Percentiles rank a stretch among this genome's conserved stretches.
phyloP scores from a whole-genome alignment of 805 yeast genomes.

The Sugiyamaella mastotermitis region DNA sequence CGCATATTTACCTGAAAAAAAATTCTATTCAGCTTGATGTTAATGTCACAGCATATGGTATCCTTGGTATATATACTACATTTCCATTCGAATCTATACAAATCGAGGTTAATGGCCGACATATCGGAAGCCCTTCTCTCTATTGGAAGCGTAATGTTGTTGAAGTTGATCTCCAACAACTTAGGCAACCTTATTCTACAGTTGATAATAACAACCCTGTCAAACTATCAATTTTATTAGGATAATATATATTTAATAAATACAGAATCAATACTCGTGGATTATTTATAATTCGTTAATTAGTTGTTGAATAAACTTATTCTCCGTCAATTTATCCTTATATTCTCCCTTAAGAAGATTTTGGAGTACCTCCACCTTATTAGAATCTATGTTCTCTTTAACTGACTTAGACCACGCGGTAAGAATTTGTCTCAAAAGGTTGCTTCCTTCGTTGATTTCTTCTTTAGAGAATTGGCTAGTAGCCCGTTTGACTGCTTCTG shows the following conservation, averaged over 20 bases:
- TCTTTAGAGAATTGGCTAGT: slow-evolving; percentile 44
- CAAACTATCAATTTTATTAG: not conserved
- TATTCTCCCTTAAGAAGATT: slow-evolving; percentile 8
- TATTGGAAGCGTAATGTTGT: no score
- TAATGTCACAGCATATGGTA: slow-evolving; percentile 9
- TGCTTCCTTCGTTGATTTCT: slow-evolving; percentile 52
- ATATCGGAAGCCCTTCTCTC: no score
- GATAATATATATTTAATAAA: not conserved
- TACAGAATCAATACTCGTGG: not conserved
- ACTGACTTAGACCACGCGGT: slow-evolving; percentile 31
- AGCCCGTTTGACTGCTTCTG: slow-evolving; percentile 32
- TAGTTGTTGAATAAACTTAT: slow-evolving; percentile 14
- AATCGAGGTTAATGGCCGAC: no score
- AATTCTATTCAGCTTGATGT: not conserved
- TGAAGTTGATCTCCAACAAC: no score
- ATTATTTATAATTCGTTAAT: slow-evolving; percentile 9
- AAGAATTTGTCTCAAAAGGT: slow-evolving; percentile 38
- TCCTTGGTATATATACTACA: slow-evolving; percentile 10
- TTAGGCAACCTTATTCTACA: no score
- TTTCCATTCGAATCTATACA: not conserved
- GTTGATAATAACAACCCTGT: not conserved
- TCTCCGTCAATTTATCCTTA: slow-evolving; percentile 7
- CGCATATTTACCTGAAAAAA: not conserved
- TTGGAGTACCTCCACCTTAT: slow-evolving; percentile 12
- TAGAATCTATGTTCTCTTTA: slow-evolving; percentile 7